A percentile compares a stretch with the other conserved stretches of the same genome.
These are phyloP conservation scores for Phytophthora rubi DNA, from an alignment of 352 stramenopile genomes.

Conservation along the genomic window DNA sequence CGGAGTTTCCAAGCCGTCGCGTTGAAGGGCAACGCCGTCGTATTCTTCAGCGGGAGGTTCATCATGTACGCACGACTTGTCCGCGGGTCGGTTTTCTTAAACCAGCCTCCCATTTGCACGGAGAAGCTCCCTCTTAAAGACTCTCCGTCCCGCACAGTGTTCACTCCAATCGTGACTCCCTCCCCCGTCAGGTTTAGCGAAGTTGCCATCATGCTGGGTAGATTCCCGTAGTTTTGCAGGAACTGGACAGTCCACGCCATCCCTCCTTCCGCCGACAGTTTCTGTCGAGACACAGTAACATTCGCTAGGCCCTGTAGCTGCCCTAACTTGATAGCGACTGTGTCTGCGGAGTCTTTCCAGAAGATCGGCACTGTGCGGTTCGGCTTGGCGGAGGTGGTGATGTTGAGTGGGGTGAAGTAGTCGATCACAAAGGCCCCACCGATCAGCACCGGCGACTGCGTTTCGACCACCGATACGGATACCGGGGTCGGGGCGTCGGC, in stretches of 20 bases:
- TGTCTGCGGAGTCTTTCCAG: slow-evolving; percentile 55
- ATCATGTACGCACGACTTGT: slow-evolving; percentile 58
- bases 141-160: slow-evolving; percentile 55
- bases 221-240: slow-evolving; percentile 61
- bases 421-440: slow-evolving; percentile 54
- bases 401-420: slow-evolving; percentile 57
- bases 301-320: slow-evolving; percentile 60
- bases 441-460: slow-evolving; percentile 50
- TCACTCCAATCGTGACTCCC: slow-evolving; percentile 38
- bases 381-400: slow-evolving; percentile 30
- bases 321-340: slow-evolving; percentile 41
- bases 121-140: slow-evolving; percentile 54
- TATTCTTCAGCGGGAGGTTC: slow-evolving; percentile 46
- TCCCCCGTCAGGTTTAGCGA: slow-evolving; percentile 66
- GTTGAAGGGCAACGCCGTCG: slow-evolving; percentile 55
- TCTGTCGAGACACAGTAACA: slow-evolving; percentile 44
- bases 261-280: slow-evolving; percentile 57
- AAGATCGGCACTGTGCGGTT: slow-evolving; percentile 38
- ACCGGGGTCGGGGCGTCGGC: slow-evolving; percentile 14
- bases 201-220: slow-evolving; percentile 40
- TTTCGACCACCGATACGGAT: slow-evolving; percentile 28
- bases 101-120: slow-evolving; percentile 64
- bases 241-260: slow-evolving; percentile 79
- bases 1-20: slow-evolving; percentile 32
- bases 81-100: slow-evolving; percentile 51